phyloP scores from a whole-genome alignment of 306 rosid species.

The Acacia melanoxylon region DNA sequence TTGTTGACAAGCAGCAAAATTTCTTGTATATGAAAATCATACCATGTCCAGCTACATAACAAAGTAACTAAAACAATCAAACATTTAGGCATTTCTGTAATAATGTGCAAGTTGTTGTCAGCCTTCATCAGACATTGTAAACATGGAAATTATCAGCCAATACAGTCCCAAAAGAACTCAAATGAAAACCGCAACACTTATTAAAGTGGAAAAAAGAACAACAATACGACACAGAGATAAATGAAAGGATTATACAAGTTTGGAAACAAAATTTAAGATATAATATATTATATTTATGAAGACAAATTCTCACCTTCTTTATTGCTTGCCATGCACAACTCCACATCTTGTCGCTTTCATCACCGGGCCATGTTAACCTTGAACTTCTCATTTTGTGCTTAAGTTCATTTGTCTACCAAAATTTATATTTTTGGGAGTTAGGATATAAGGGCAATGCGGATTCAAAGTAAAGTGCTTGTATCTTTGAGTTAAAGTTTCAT shows the following conservation, averaged over 20 bases:
- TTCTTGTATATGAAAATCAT: neutral
- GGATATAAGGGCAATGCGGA: neutral
- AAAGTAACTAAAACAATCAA: neutral
- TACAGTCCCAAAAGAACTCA: neutral
- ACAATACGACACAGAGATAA: neutral
- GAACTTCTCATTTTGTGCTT: conserved; percentile 35
- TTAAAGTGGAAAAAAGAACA: neutral
- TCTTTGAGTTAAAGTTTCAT: no score
- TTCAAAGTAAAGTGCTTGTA: neutral
- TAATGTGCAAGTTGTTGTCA: neutral
- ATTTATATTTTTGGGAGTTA: neutral
- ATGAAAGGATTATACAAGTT: neutral
- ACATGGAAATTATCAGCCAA: no score
- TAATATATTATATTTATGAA: neutral
- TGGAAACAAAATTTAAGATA: neutral
- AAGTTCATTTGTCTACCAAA: conserved; percentile 28
- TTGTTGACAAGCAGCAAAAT: neutral
- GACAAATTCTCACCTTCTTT: conserved; percentile 10
- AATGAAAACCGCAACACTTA: neutral
- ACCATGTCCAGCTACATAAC: neutral
- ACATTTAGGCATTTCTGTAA: neutral
- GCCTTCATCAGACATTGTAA: neutral
- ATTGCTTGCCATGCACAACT: conserved; percentile 41
- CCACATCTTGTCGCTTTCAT: conserved; percentile 40
- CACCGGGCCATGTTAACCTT: conserved; percentile 39